Evolutionary conservation across 176 grass and related monocot species (phyloP).

Genomic region (Luzula sylvatica): DNA sequence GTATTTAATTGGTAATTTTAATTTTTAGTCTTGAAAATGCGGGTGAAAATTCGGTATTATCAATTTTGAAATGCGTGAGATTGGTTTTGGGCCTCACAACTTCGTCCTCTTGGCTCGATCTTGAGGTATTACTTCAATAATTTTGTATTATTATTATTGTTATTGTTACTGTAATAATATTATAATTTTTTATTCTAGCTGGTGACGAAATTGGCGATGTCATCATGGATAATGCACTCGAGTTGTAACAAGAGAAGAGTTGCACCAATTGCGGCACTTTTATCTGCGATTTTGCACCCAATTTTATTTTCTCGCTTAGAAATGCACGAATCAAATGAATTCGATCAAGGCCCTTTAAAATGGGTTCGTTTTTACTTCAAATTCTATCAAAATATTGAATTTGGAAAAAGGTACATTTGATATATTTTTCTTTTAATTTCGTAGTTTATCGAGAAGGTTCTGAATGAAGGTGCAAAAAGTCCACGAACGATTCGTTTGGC

Average conservation of each 20-base stretch:
- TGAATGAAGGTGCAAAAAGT: conserved; percentile 77
- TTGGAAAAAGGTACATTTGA: too few relatives aligned
- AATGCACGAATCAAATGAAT: conserved; percentile 58
- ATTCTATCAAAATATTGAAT: not conserved
- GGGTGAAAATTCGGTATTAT: conserved; percentile 73
- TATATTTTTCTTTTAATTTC: too few relatives aligned
- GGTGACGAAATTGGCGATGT: conserved; percentile 74
- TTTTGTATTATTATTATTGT: not conserved
- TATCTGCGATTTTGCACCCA: conserved; percentile 74
- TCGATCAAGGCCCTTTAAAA: conserved; percentile 70
- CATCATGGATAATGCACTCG: conserved; percentile 76
- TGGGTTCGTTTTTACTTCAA: conserved; percentile 49
- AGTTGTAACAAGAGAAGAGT: conserved; percentile 94
- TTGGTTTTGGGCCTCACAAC: conserved; percentile 59
- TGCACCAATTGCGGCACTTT: conserved; percentile 74
- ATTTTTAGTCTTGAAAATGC: conserved; percentile 77
- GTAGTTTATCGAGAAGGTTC: conserved; percentile 75
- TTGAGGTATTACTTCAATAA: conserved; percentile 37
- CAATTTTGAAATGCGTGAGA: conserved; percentile 70
- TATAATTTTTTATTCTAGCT: conserved; percentile 35
- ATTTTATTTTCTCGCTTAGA: conserved; percentile 51
- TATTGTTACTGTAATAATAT: not conserved
- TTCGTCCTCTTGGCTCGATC: conserved; percentile 37
- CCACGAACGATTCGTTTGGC: conserved; percentile 78
- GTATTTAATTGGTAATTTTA: conserved; percentile 12